Conservation (phyloP, 805 yeast species). For the Maudiozyma turicensis region DNA sequence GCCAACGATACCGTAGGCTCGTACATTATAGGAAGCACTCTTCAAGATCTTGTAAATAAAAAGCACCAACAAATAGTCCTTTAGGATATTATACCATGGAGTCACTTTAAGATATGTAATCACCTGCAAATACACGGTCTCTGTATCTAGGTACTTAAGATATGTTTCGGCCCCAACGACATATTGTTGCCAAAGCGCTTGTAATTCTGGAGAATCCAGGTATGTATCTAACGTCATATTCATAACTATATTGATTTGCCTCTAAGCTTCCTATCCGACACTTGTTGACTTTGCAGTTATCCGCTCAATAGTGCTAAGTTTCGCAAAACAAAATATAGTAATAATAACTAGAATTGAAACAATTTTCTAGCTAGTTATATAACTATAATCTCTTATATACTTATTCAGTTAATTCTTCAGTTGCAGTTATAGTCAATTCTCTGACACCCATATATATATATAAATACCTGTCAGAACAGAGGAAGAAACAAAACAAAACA, state of each 20-base stretch:
- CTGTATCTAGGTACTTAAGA: neutral
- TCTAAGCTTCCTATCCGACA: no score
- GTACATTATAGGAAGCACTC: conserved; percentile 10
- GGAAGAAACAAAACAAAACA: neutral
- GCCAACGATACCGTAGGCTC: conserved; percentile 36
- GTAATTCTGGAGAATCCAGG: neutral
- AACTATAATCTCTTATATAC: no score
- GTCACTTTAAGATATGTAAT: neutral
- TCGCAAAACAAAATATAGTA: no score
- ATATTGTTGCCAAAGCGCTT: neutral
- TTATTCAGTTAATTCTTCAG: no score
- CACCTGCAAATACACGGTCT: neutral
- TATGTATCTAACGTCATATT: neutral
- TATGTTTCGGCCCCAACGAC: neutral
- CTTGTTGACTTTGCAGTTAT: no score
- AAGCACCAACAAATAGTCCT: conserved; percentile 18
- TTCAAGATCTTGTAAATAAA: conserved; percentile 7
- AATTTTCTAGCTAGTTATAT: no score
- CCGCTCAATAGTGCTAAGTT: no score
- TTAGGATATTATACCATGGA: conserved; percentile 11
- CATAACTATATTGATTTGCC: neutral
- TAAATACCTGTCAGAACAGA: neutral
- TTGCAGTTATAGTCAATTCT: no score
- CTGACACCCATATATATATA: no score
- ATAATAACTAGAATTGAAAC: no score